Conservation (phyloP, 148 eudicot genomes). For the Persicaria tinctoria region DNA sequence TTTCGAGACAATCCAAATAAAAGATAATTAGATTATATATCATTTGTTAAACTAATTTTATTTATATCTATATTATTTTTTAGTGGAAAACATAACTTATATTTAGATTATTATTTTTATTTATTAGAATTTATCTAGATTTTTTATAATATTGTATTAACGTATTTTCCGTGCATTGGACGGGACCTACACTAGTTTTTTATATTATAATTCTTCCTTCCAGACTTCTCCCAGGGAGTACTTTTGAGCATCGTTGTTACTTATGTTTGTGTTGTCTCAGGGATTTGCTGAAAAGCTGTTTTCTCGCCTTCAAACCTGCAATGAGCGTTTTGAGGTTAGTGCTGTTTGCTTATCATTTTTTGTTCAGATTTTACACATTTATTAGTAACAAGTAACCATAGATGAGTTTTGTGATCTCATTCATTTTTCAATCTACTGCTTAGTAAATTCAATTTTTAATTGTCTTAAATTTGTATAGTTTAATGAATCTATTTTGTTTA, state of each 20-base stretch:
- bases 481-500: not conserved
- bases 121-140: too few relatives aligned
- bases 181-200: not conserved
- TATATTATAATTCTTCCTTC: conserved; percentile 3
- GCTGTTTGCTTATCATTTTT: conserved; percentile 5
- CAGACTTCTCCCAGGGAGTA: not conserved
- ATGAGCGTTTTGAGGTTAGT: conserved; percentile 85
- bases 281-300: conserved; percentile 88
- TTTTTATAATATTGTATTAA: too few relatives aligned
- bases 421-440: not conserved
- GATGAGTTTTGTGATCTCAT: not conserved
- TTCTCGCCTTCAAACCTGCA: conserved; percentile 73
- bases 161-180: too few relatives aligned
- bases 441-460: not conserved
- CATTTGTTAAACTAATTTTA: too few relatives aligned
- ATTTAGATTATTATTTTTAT: too few relatives aligned
- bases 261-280: conserved; percentile 25
- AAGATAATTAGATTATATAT: too few relatives aligned
- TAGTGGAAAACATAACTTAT: too few relatives aligned
- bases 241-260: not conserved
- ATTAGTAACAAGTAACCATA: not conserved
- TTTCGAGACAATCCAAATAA: too few relatives aligned
- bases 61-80: too few relatives aligned
- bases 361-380: conserved; percentile 8
- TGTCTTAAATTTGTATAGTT: not conserved